phyloP scores from a whole-genome alignment of 73 alveolate species.

The Paramecium caudatum region DNA sequence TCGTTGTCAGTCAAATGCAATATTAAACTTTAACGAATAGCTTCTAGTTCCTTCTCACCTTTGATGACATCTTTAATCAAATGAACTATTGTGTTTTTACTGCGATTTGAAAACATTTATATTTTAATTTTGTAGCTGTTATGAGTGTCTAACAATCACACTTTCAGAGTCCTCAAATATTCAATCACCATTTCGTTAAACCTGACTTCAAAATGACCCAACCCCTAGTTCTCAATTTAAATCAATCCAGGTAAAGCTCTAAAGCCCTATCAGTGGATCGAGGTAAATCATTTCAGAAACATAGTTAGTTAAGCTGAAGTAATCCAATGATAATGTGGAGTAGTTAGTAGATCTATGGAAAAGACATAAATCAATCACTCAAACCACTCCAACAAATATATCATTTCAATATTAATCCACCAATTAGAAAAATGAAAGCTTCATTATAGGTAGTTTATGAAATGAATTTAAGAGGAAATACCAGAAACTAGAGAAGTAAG shows the following conservation, averaged over 20 bases:
- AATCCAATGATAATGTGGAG: slow-evolving; percentile 14
- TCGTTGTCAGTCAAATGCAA: neutral
- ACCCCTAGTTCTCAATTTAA: slow-evolving; percentile 17
- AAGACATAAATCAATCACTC: slow-evolving; percentile 26
- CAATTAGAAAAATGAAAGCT: slow-evolving; percentile 27
- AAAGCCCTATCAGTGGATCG: slow-evolving; percentile 40
- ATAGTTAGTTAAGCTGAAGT: neutral
- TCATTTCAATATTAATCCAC: slow-evolving; percentile 32
- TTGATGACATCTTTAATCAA: slow-evolving; percentile 18
- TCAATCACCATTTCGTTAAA: neutral
- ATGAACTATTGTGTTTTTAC: neutral
- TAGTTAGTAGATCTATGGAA: slow-evolving; percentile 8
- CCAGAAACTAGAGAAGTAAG: slow-evolving; percentile 50
- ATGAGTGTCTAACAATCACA: slow-evolving; percentile 28
- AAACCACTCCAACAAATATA: slow-evolving; percentile 9
- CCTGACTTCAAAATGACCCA: neutral
- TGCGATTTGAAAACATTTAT: slow-evolving; percentile 55
- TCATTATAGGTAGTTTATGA: neutral
- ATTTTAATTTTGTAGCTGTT: slow-evolving; percentile 53
- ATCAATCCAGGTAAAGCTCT: slow-evolving; percentile 13
- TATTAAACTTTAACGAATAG: neutral
- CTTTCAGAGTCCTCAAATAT: slow-evolving; percentile 30
- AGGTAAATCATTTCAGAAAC: neutral
- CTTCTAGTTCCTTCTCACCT: slow-evolving; percentile 60
- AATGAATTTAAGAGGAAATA: neutral